phyloP scores from a whole-genome alignment of 2,329 filamentous ascomycete species.

The Paraconiothyrium sp. region DNA sequence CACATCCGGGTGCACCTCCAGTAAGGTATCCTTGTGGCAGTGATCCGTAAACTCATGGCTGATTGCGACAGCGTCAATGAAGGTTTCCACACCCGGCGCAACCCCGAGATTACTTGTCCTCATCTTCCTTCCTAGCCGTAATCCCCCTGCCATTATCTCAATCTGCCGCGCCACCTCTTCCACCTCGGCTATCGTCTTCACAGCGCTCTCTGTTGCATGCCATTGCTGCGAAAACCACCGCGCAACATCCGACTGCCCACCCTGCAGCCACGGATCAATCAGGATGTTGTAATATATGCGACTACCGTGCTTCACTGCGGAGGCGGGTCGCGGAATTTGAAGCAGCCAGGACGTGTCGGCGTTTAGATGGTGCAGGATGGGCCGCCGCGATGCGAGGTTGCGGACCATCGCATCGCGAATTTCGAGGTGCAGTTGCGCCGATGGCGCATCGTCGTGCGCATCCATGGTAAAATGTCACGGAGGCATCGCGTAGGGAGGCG shows the following conservation, averaged over 20 bases:
- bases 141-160: conserved; percentile 54
- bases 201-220: conserved; percentile 65
- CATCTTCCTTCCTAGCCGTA: conserved; percentile 32
- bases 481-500: conserved; percentile 29
- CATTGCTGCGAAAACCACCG: conserved; percentile 73
- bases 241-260: conserved; percentile 70
- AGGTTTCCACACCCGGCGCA: conserved; percentile 35
- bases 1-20: conserved; percentile 62
- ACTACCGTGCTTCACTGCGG: conserved; percentile 51
- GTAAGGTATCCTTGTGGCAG: conserved; percentile 69
- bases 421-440: conserved; percentile 54
- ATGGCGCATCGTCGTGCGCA: conserved; percentile 46
- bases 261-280: conserved; percentile 72
- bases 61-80: conserved; percentile 68
- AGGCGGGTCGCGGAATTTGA: conserved; percentile 66
- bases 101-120: conserved; percentile 23
- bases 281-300: conserved; percentile 70
- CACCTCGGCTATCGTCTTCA: conserved; percentile 65
- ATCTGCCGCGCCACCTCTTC: conserved; percentile 61
- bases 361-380: conserved; percentile 71
- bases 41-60: conserved; percentile 76
- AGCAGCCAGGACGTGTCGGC: conserved; percentile 74
- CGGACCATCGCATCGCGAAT: conserved; percentile 52
- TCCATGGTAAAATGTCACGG: conserved; percentile 40
- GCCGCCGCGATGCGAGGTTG: conserved; percentile 55